A percentile compares a stretch with the other conserved stretches of the same genome.
Conservation (phyloP, 2,329 filamentous ascomycete genomes). For the Blastomyces emzantsi region DNA sequence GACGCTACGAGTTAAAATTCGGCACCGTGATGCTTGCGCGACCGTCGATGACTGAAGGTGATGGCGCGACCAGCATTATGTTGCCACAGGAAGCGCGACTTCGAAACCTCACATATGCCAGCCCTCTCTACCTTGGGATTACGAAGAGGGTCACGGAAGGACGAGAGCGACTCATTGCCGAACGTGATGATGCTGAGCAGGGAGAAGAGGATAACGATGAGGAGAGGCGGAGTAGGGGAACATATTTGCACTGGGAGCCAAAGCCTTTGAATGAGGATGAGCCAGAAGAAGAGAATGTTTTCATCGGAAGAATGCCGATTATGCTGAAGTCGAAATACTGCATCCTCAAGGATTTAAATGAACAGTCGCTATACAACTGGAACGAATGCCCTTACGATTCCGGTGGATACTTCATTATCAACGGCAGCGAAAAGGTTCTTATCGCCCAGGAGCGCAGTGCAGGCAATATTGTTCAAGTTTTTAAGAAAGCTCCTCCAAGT, state of each 20-base stretch:
- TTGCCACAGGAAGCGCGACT: constrained; percentile 91
- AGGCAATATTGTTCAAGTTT: constrained; percentile 97
- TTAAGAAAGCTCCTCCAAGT: constrained; percentile 92
- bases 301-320: constrained; percentile 90
- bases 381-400: constrained; percentile 98
- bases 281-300: constrained; percentile 62
- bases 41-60: constrained; percentile 85
- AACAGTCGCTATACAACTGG: constrained; percentile 78
- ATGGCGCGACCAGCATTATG: constrained; percentile 76
- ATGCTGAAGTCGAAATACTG: constrained; percentile 98
- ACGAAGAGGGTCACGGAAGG: constrained; percentile 76
- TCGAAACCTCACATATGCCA: constrained; percentile 91
- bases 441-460: constrained; percentile 97
- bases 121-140: constrained; percentile 82
- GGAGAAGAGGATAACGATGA: constrained; percentile 43
- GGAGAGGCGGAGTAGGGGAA: constrained; percentile 38
- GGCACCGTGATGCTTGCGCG: constrained; percentile 80
- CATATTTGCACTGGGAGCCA: constrained; percentile 42
- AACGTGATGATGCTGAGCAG: constrained; percentile 51
- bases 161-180: constrained; percentile 64
- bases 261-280: constrained; percentile 40
- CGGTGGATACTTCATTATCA: constrained; percentile 98
- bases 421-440: constrained; percentile 95
- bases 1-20: constrained; percentile 92
- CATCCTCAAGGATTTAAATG: constrained; percentile 71